phyloP scores from a whole-genome alignment of 2,329 filamentous ascomycete genomes.

The Venturiaceae sp. region DNA sequence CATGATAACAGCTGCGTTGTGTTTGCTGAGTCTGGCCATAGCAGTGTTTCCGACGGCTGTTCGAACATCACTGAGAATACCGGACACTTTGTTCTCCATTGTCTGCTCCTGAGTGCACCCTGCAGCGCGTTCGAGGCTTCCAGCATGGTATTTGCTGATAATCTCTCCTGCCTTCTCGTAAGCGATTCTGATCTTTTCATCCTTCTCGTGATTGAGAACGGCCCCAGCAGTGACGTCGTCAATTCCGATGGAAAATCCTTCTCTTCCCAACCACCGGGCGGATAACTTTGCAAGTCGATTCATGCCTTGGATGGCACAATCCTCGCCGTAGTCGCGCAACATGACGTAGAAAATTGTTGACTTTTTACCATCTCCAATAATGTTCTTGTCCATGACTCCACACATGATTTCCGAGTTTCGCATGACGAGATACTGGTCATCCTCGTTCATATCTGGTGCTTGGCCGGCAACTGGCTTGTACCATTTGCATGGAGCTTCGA shows the following conservation, averaged over 20 bases:
- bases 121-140: slow-evolving; percentile 73
- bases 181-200: slow-evolving; percentile 63
- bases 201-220: slow-evolving; percentile 61
- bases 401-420: slow-evolving; percentile 98
- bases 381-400: slow-evolving; percentile 94
- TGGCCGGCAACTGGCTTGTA: slow-evolving; percentile 54
- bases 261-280: slow-evolving; percentile 77
- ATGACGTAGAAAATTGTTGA: slow-evolving; percentile 97
- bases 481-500: slow-evolving; percentile 85
- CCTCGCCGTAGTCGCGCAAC: slow-evolving; percentile 85
- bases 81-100: slow-evolving; percentile 81
- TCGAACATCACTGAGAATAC: slow-evolving; percentile 85
- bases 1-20: slow-evolving; percentile 94
- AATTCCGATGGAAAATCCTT: slow-evolving; percentile 93
- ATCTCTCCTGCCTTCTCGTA: slow-evolving; percentile 76
- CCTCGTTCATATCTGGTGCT: slow-evolving; percentile 64
- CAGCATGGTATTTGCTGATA: slow-evolving; percentile 69
- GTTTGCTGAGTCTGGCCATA: slow-evolving; percentile 78
- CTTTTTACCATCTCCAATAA: slow-evolving; percentile 94
- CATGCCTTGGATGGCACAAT: slow-evolving; percentile 84
- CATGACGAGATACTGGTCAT: slow-evolving; percentile 81
- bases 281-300: slow-evolving; percentile 87
- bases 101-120: slow-evolving; percentile 90
- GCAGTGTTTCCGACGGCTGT: slow-evolving; percentile 85
- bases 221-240: slow-evolving; percentile 83